Evolutionary conservation across 768 basidiomycete species (phyloP).

Genomic region (Russula vinacea): DNA sequence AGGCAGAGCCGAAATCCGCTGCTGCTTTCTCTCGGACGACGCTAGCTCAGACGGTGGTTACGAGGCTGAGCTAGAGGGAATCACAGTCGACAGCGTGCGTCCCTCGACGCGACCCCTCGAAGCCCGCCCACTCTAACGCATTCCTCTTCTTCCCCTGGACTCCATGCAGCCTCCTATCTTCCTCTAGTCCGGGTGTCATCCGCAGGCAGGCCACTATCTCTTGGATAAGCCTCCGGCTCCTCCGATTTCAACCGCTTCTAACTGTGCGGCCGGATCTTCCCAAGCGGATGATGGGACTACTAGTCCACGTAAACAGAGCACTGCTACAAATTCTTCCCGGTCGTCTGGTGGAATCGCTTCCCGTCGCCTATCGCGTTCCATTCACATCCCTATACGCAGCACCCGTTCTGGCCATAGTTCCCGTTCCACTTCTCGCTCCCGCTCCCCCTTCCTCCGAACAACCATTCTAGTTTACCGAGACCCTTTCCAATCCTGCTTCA

Average conservation of each 20-base stretch:
- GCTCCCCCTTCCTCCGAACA: conserved; percentile 80
- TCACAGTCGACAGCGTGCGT: conserved; percentile 74
- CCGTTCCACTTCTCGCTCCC: conserved; percentile 90
- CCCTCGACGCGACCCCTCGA: conserved; percentile 44
- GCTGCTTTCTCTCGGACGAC: conserved; percentile 60
- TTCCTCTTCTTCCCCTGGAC: conserved; percentile 52
- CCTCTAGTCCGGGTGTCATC: conserved; percentile 65
- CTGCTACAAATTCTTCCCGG: conserved; percentile 32
- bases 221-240: conserved; percentile 54
- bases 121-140: conserved; percentile 48
- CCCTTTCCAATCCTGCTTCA: conserved; percentile 34
- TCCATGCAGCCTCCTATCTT: conserved; percentile 65
- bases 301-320: conserved; percentile 58
- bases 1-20: conserved; percentile 53
- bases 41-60: conserved; percentile 80
- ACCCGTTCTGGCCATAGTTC: conserved; percentile 78
- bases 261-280: conserved; percentile 43
- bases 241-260: conserved; percentile 55
- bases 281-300: conserved; percentile 48
- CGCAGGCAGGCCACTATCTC: conserved; percentile 64
- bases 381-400: conserved; percentile 68
- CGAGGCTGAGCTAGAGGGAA: conserved; percentile 68
- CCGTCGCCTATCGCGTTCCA: conserved; percentile 80
- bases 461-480: conserved; percentile 64
- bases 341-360: conserved; percentile 46